phyloP scores from a whole-genome alignment of 495 filamentous ascomycete genomes.

The Podospora conica region DNA sequence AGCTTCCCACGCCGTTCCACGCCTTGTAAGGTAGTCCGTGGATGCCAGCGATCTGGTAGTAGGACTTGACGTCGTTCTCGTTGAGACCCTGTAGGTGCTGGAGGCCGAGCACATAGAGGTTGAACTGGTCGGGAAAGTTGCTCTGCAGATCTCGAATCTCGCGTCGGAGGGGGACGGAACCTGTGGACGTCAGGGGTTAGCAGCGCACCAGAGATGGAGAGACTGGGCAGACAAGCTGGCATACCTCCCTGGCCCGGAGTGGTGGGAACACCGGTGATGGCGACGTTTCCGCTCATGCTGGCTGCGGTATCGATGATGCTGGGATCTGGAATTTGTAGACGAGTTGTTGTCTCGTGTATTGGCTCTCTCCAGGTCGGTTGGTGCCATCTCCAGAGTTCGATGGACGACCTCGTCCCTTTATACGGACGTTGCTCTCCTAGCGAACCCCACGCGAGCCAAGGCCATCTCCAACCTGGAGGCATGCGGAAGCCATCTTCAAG shows the following conservation, averaged over 20 bases:
- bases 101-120: constrained; percentile 26
- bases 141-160: constrained; percentile 29
- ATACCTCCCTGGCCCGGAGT: constrained; percentile 18
- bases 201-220: background rate
- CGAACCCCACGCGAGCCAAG: background rate
- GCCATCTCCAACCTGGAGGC: background rate
- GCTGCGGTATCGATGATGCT: background rate
- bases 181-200: background rate
- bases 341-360: background rate
- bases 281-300: constrained; percentile 22
- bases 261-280: constrained; percentile 26
- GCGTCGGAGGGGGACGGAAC: constrained; percentile 24
- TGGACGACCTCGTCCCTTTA: background rate
- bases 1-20: constrained; percentile 33
- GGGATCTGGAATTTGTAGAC: background rate
- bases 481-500: background rate
- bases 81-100: constrained; percentile 19
- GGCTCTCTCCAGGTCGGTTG: background rate
- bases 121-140: constrained; percentile 28
- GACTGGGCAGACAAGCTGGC: background rate
- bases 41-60: constrained; percentile 40
- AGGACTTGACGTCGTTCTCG: constrained; percentile 19
- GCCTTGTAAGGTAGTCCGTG: constrained; percentile 40
- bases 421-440: background rate
- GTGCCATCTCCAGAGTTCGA: background rate